Percentiles rank a stretch among this genome's conserved stretches.
Evolutionary conservation across 805 yeast species (phyloP).

Genomic region (Nakazawaea sp.): DNA sequence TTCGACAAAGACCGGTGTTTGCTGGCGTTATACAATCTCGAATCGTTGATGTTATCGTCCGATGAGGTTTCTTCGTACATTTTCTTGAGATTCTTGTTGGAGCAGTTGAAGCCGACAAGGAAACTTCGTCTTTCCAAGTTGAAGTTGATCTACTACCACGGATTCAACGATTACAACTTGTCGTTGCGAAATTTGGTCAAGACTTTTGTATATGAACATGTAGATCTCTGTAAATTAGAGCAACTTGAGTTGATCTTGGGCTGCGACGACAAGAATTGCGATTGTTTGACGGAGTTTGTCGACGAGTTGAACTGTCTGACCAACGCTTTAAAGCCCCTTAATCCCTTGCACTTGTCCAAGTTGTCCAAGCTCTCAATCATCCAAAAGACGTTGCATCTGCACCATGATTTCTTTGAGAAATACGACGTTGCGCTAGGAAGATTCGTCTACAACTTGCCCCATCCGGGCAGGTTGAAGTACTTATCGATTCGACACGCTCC

Average conservation of each 20-base stretch:
- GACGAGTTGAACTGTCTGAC: constrained; percentile 26
- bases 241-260: constrained; percentile 48
- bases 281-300: constrained; percentile 38
- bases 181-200: constrained; percentile 23
- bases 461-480: constrained; percentile 25
- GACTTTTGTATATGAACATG: constrained; percentile 21
- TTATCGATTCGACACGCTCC: constrained; percentile 53
- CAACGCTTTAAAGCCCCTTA: constrained; percentile 16
- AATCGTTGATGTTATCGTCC: constrained; percentile 18
- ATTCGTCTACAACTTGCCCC: constrained; percentile 30
- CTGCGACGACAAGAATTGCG: constrained; percentile 39
- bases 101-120: constrained; percentile 10
- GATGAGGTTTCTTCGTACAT: constrained; percentile 28
- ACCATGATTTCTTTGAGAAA: constrained; percentile 42
- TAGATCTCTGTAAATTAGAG: constrained; percentile 24
- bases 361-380: constrained; percentile 30
- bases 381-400: constrained; percentile 24
- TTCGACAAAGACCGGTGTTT: constrained; percentile 8
- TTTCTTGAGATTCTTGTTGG: constrained; percentile 24
- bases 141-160: constrained; percentile 39
- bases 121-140: constrained; percentile 23
- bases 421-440: constrained; percentile 46
- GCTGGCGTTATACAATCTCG: constrained; percentile 1
- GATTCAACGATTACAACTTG: constrained; percentile 32
- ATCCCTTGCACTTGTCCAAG: constrained; percentile 17